Evolutionary conservation across 768 basidiomycete genomes (phyloP).

Genomic region (Thelephora aurantiotincta): DNA sequence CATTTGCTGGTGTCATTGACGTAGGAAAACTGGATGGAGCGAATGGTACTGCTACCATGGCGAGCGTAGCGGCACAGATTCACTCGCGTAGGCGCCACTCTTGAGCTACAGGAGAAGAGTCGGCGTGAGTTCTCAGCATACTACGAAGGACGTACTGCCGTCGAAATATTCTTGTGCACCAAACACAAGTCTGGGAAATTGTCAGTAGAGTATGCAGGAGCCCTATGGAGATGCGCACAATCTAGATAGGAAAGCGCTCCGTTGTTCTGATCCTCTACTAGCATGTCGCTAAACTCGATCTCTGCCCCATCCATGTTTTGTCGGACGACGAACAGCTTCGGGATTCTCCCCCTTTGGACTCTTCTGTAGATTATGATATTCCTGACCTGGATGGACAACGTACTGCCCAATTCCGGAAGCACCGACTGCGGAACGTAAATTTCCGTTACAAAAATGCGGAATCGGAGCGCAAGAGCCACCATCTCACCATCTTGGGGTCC

Average conservation of each 20-base stretch:
- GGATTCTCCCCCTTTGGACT: conserved; percentile 33
- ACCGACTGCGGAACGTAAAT: conserved; percentile 30
- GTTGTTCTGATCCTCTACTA: conserved; percentile 95
- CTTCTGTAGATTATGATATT: conserved; percentile 69
- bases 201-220: background rate
- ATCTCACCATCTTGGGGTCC: conserved; percentile 52
- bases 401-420: conserved; percentile 59
- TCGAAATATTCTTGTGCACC: conserved; percentile 24
- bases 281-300: conserved; percentile 93
- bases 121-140: no score
- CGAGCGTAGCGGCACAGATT: background rate
- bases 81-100: background rate
- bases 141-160: conserved; percentile 15
- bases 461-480: conserved; percentile 1
- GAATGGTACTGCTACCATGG: background rate
- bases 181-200: conserved; percentile 19
- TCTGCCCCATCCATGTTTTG: conserved; percentile 90
- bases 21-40: no score
- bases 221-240: conserved; percentile 36
- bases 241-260: conserved; percentile 87
- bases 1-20: no score
- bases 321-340: conserved; percentile 64
- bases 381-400: conserved; percentile 70
- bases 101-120: background rate
- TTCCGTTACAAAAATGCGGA: background rate